These are phyloP conservation scores for Pseudogymnoascus sp. DNA, from an alignment of 2,329 filamentous ascomycete species.

Conservation along the genomic window DNA sequence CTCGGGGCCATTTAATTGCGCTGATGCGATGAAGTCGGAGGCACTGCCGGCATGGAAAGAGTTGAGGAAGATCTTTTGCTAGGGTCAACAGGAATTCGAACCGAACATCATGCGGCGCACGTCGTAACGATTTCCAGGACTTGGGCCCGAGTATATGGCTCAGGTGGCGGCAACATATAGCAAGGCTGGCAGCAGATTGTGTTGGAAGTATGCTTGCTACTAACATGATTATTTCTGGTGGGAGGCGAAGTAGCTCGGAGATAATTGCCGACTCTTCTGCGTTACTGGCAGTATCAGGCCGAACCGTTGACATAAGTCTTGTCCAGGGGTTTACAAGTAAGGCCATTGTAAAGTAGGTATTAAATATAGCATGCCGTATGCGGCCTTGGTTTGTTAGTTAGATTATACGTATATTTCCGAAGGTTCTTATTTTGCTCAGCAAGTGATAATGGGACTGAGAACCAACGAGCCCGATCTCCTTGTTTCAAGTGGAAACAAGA, in stretches of 20 bases:
- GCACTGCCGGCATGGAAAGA: conserved; percentile 15
- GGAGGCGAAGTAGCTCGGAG: conserved; percentile 14
- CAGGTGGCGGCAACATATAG: conserved; percentile 14
- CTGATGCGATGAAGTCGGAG: conserved; percentile 14
- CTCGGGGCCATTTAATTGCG: conserved; percentile 13
- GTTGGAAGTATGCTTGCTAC: conserved; percentile 15
- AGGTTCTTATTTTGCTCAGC: not conserved
- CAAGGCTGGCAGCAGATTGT: conserved; percentile 14
- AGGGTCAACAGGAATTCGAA: conserved; percentile 14
- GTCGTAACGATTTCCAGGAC: conserved; percentile 12
- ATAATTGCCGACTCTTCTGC: not conserved
- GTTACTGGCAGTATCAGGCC: not conserved
- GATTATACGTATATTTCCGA: not conserved
- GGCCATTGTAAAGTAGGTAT: conserved; percentile 7
- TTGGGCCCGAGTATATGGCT: conserved; percentile 13
- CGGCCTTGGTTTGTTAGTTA: not conserved
- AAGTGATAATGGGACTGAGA: not conserved
- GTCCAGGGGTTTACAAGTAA: conserved; percentile 8
- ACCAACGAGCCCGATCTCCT: not conserved
- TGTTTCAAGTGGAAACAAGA: not conserved
- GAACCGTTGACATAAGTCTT: conserved; percentile 10
- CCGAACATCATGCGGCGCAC: not conserved
- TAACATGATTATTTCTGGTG: conserved; percentile 15
- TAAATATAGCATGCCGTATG: too few relatives aligned
- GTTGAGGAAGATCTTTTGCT: conserved; percentile 14